phyloP scores from a whole-genome alignment of 495 filamentous ascomycete species.

The Lentithecium fluviatile region DNA sequence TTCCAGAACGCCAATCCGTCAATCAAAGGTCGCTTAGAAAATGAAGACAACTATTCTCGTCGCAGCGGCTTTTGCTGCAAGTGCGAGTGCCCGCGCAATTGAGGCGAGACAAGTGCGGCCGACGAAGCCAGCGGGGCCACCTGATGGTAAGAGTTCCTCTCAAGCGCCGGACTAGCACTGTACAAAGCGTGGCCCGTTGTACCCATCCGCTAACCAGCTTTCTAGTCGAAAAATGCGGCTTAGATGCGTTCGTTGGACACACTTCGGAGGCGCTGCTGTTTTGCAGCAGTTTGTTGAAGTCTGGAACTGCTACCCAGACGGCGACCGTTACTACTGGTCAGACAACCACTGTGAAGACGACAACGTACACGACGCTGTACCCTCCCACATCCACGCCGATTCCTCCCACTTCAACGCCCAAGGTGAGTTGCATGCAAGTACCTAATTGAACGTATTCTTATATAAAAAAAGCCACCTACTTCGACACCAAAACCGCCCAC shows the following conservation, averaged over 20 bases:
- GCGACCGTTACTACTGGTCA: conserved; percentile 10
- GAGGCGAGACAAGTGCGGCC: conserved; percentile 18
- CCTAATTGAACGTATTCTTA: background rate
- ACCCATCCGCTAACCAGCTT: background rate
- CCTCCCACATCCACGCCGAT: conserved; percentile 8
- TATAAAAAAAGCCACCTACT: background rate
- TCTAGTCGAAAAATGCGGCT: conserved; percentile 18
- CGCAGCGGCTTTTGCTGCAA: conserved; percentile 20
- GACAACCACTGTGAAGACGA: conserved; percentile 18
- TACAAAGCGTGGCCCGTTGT: conserved; percentile 1
- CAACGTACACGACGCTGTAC: conserved; percentile 19
- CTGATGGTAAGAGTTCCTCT: conserved; percentile 16
- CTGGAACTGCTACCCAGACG: conserved; percentile 17
- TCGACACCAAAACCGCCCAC: conserved; percentile 9
- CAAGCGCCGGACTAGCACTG: conserved; percentile 3
- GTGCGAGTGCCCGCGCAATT: conserved; percentile 13
- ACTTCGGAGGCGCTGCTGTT: conserved; percentile 24
- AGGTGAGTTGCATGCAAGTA: background rate
- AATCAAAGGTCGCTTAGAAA: conserved; percentile 4
- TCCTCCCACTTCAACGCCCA: conserved; percentile 8
- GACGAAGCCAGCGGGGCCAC: background rate
- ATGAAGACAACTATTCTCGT: conserved; percentile 25
- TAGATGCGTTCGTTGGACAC: conserved; percentile 29
- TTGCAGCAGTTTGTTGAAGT: conserved; percentile 25
- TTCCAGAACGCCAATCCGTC: background rate